Base-by-base conservation (phyloP, 352 stramenopile species). In the Phytophthora tubulina region DNA sequence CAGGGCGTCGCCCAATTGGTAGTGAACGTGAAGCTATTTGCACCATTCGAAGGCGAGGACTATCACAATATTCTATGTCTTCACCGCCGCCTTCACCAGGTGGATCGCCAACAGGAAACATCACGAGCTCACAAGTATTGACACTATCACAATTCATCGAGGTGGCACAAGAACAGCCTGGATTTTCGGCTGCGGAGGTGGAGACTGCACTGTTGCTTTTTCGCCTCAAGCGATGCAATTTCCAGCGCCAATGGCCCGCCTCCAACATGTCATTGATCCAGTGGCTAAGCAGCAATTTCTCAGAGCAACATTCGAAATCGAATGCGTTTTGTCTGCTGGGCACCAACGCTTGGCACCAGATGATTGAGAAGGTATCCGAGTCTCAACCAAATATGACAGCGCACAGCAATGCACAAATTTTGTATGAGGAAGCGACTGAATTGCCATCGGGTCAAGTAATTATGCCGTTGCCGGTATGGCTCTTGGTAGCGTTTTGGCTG, bases 201-300 rank as follows among this genome's bases (percentile, higher is more conserved):
- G 64, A 81, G 35, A 57, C 78, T 8, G 32, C 66, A 6, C 66
- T 73, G 21, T 38, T 75, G n/a, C n/a, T 78, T 17, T 74, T 81
- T 15, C 58, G 76, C 33, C 32, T 83, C 21, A 52, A 49, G 5
- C 41, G 42, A 5, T 50, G 39, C n/a, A 50, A 6, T 31, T 41
- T 15, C 15, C 30, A 56, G 13, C 3, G 35, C 27, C 17, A 30
- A 15, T 31, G 3, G n/a, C 33, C 27, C 13, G 11, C 2, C 7
- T 8, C 9, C n/a, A 15, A 32, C 35, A 2, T 41, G 6, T 27
- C 17, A 17, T 36, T 63, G 13, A 0, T 17, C 8, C 15, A 60
- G 2, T 35, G 58, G 5, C 36, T 73, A 6, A 30, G 21, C 42
- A 49, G 6, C 39, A 56, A 55, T 44, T 44, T 35, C 9, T 58